Percentiles rank a stretch among this genome's conserved stretches.
These are phyloP conservation scores for Puya raimondii DNA, from an alignment of 176 grass and related monocot species.

Conservation along the genomic window DNA sequence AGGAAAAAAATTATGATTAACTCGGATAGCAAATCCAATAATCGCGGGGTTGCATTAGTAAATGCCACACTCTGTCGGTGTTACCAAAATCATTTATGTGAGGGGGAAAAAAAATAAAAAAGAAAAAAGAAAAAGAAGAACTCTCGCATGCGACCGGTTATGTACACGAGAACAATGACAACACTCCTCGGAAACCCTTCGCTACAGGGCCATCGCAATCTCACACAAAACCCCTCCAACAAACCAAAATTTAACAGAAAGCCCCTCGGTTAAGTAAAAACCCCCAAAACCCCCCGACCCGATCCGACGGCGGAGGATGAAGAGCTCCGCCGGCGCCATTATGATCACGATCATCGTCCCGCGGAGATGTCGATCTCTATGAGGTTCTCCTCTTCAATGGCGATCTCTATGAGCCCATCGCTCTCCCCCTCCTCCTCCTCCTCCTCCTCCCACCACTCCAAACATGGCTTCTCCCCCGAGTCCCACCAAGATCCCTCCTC, in stretches of 20 bases:
- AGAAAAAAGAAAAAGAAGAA: not conserved
- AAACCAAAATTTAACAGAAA: slow-evolving; percentile 1
- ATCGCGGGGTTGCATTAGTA: not conserved
- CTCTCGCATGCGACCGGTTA: not conserved
- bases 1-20: not conserved
- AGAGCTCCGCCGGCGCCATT: too few relatives aligned
- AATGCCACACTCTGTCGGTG: not conserved
- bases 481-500: slow-evolving; percentile 13
- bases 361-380: slow-evolving; percentile 72
- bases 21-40: not conserved
- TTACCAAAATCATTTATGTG: not conserved
- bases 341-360: too few relatives aligned
- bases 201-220: not conserved
- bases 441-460: slow-evolving; percentile 12
- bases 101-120: too few relatives aligned
- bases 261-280: not conserved
- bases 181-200: too few relatives aligned
- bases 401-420: slow-evolving; percentile 42
- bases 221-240: not conserved
- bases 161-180: not conserved
- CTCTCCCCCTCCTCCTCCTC: slow-evolving; percentile 23
- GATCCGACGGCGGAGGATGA: too few relatives aligned
- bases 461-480: slow-evolving; percentile 1
- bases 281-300: not conserved
- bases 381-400: slow-evolving; percentile 61